Base-by-base conservation (phyloP, 176 grass and related monocot genomes). In the Oryza meyeriana region DNA sequence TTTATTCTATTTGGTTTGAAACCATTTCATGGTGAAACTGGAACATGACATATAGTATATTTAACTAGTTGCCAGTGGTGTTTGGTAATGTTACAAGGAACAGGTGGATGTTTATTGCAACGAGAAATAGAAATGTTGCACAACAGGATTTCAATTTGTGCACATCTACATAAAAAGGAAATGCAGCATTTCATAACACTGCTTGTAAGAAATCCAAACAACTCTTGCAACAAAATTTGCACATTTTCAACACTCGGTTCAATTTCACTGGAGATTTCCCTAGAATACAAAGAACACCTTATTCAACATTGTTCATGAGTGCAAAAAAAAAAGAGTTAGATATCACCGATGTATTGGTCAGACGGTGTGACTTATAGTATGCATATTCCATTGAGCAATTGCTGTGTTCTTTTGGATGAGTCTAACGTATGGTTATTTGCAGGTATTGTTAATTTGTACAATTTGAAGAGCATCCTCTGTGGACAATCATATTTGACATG, bases 401-500 rank as follows among this genome's bases (percentile, higher is more conserved):
- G 33, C 61, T 64, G 36, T 68, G 29, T 17, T 55, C 12, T 22
- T 85, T 24, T 0, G 1, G n/a, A 25, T 61, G 62, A 76, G 67
- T 79, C 74, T 83, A 28, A 75, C 62, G 12, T 13, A 52, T 55
- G 20, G 10, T 52, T 75, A 27, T 87, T 74, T 90, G 20, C 79
- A 90, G 88, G 75, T 42, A 24, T 25, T 75, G 36, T 63, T 86
- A 79, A 69, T 74, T 40, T 83, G 84, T 87, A 87, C 69, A 69
- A 83, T 83, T 44, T 87, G 69, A 87, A 79, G 69, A 87, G n/a
- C 47, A 63, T 80, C 64, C 27, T 79, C 39, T 31, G 69, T 68
- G 84, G 72, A 64, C 35, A 64, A 67, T 41, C 79, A 55, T 86
- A 86, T 79, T 86, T 86, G 59, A 83, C 88, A 79, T 74, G 83